Conservation (phyloP, 2,329 filamentous ascomycete species). For the Ceratocystis harringtonii region DNA sequence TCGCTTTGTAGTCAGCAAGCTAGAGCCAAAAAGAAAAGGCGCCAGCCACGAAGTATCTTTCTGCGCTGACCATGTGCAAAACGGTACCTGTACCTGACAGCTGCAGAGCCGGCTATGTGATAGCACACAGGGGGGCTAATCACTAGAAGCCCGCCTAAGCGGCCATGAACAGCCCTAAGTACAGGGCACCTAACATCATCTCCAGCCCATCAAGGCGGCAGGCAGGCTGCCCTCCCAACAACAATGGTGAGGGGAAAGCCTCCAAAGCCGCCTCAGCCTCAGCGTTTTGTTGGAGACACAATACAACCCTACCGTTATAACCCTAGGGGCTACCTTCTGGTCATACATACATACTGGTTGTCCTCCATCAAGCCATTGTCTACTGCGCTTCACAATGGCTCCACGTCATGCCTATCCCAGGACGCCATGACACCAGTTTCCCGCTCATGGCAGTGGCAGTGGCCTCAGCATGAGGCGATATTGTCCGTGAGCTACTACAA, state of each 20-base stretch:
- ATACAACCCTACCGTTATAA: not conserved
- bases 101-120: not conserved
- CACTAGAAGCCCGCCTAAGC: too few relatives aligned
- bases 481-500: too few relatives aligned
- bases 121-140: not conserved
- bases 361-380: not conserved
- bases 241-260: too few relatives aligned
- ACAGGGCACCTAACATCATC: too few relatives aligned
- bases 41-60: not conserved
- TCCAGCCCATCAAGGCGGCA: too few relatives aligned
- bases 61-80: not conserved
- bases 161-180: too few relatives aligned
- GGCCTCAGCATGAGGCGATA: not conserved
- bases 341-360: not conserved
- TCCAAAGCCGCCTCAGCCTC: not conserved
- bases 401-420: not conserved
- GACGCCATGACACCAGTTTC: not conserved
- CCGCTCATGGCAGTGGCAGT: not conserved
- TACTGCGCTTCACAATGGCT: not conserved
- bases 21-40: not conserved
- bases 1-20: constrained; percentile 2
- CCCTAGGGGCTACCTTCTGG: not conserved
- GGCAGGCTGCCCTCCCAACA: too few relatives aligned
- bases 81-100: not conserved
- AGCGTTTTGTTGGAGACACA: not conserved